Base-by-base conservation (phyloP, 2,329 filamentous ascomycete species). In the Zymoseptoria ardabiliae region DNA sequence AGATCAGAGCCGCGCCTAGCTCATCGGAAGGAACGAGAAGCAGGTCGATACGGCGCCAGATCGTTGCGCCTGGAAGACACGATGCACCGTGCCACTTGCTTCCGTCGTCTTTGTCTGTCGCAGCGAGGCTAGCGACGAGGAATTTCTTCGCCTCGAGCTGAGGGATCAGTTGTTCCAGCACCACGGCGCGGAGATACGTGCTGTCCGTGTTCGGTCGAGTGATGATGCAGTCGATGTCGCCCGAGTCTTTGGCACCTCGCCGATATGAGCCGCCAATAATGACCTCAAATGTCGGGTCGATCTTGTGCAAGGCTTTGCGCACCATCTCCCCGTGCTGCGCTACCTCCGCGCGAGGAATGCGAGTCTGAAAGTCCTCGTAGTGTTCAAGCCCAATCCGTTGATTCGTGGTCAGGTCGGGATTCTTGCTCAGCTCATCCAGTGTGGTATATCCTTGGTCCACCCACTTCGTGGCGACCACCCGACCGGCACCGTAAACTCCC, bases 31-130 rank as follows among this genome's bases (percentile, higher is more conserved):
- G 91, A 0, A 96, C 92, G 3, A 95, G 81, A 1, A 97, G 77
- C 20, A 97, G 82, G 70, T 97, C 92, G 61, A 97, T 87, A 1
- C 91, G 83, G 8, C 91, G 82, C 91, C 91, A 96, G 0, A 82
- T 71, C 0, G 77, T 77, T 3, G 75, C 72, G n/a, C 66, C 61
- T 0, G 89, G 88, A 0, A 96, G 77, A 10, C 86, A 83, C 48
- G 88, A 94, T 56, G 89, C 92, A 3, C 93, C 92, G 65, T 95
- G 90, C 90, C 91, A 97, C 75, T 94, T 95, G 22, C 85, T 88
- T 0, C 88, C 87, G 21, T 83, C 78, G 8, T 74, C 73, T 7
- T 76, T 76, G 6, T 82, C 81, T 2, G 68, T 72, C 1, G 66
- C 62, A 0, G 90, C 87, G 8, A 97, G 81, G 1, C 82, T 80